These are phyloP conservation scores for Amaranthus cruentus DNA, from an alignment of 148 eudicot species.

Conservation along the genomic window DNA sequence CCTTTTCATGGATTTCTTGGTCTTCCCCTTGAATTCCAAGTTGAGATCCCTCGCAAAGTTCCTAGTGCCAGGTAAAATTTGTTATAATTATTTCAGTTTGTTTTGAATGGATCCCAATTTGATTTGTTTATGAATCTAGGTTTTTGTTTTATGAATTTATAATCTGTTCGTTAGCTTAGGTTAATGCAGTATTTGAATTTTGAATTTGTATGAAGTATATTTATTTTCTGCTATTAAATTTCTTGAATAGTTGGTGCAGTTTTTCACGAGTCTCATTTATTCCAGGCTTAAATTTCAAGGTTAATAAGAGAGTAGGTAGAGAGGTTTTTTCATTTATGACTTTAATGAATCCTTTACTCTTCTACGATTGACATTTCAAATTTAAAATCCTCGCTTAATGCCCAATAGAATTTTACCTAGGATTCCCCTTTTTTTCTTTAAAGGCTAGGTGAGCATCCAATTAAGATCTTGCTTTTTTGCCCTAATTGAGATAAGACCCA, in stretches of 20 bases:
- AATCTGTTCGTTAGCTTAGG: background rate
- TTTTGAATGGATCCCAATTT: background rate
- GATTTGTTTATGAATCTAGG: background rate
- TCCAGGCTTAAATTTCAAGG: background rate
- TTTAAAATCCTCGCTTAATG: too few species aligned
- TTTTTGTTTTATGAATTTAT: background rate
- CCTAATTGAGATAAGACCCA: too few species aligned
- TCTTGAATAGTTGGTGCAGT: constrained; percentile 4
- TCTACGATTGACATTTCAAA: too few species aligned
- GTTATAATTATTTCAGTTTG: background rate
- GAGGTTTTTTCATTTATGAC: constrained; percentile 22
- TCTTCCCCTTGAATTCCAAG: constrained; percentile 68
- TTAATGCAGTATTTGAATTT: too few species aligned
- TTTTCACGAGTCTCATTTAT: constrained; percentile 5
- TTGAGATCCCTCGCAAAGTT: constrained; percentile 61
- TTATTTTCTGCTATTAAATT: background rate
- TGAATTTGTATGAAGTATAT: too few species aligned
- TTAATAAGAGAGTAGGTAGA: constrained; percentile 5
- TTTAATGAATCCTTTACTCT: constrained; percentile 1
- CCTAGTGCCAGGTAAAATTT: constrained; percentile 79
- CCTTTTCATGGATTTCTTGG: constrained; percentile 83
- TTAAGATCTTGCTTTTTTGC: too few species aligned
- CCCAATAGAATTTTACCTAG: too few species aligned
- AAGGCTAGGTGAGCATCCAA: too few species aligned
- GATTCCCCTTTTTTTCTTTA: too few species aligned